A percentile compares a stretch with the other conserved stretches of the same genome.
phyloP scores from a whole-genome alignment of 805 yeast genomes.

The Hanseniaspora lachancei region DNA sequence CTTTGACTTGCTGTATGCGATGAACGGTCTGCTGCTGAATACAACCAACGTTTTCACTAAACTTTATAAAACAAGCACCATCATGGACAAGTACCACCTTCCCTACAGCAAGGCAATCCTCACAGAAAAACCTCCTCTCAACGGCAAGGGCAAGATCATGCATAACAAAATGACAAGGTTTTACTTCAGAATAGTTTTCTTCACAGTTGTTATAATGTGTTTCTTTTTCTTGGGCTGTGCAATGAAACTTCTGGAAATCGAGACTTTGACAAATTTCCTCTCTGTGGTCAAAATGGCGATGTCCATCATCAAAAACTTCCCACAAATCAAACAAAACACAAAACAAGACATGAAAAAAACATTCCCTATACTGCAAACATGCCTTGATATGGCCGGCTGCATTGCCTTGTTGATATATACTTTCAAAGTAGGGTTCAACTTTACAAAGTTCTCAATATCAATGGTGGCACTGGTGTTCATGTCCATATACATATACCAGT shows the following conservation, averaged over 20 bases:
- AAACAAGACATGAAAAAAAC: conserved; percentile 71
- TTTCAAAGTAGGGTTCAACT: conserved; percentile 17
- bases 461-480: conserved; percentile 30
- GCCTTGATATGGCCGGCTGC: conserved; percentile 30
- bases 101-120: neutral
- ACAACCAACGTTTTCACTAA: conserved; percentile 18
- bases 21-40: conserved; percentile 36
- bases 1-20: conserved; percentile 36
- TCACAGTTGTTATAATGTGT: conserved; percentile 16
- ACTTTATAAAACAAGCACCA: neutral
- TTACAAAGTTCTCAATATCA: conserved; percentile 29
- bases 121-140: neutral
- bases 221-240: conserved; percentile 16
- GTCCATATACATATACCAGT: conserved; percentile 29
- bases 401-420: conserved; percentile 20
- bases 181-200: conserved; percentile 17
- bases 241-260: conserved; percentile 17
- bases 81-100: neutral
- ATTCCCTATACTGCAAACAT: conserved; percentile 51
- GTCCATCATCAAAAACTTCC: conserved; percentile 46
- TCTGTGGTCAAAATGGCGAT: conserved; percentile 32
- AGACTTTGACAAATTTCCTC: conserved; percentile 19
- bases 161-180: conserved; percentile 21
- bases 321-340: conserved; percentile 76
- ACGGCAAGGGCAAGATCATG: neutral